Percentiles rank a stretch among this genome's conserved stretches.
These are phyloP conservation scores for Crithidia sp. DNA, from an alignment of 208 protist species.

Conservation along the genomic window DNA sequence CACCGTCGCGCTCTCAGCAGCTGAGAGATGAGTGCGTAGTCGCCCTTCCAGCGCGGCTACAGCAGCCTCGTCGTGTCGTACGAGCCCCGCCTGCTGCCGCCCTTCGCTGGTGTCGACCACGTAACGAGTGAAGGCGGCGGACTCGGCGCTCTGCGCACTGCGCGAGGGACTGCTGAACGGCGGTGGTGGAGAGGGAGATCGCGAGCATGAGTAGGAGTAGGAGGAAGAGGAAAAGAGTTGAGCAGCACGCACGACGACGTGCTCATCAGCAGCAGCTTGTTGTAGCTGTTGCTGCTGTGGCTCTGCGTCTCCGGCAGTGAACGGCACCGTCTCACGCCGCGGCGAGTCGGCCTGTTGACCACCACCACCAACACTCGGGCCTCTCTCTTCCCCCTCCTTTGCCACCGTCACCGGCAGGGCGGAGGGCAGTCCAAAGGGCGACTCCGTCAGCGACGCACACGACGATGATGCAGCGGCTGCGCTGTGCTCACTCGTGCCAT, in stretches of 20 bases:
- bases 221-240: too few relatives aligned
- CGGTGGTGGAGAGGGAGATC: too few relatives aligned
- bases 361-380: too few relatives aligned
- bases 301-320: too few relatives aligned
- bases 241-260: background rate
- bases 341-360: too few relatives aligned
- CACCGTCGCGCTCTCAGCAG: background rate
- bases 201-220: too few relatives aligned
- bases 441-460: background rate
- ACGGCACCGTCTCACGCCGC: too few relatives aligned
- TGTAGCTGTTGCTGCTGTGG: too few relatives aligned
- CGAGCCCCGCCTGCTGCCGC: slow-evolving; percentile 1
- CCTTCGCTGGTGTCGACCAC: slow-evolving; percentile 16
- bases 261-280: too few relatives aligned
- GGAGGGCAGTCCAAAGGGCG: background rate
- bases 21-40: background rate
- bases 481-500: background rate
- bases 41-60: slow-evolving; percentile 5
- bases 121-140: slow-evolving; percentile 10
- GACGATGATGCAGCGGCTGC: background rate
- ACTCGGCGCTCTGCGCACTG: background rate
- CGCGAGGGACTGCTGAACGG: too few relatives aligned
- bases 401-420: background rate
- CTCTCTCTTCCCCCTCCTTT: too few relatives aligned
- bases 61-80: slow-evolving; percentile 10